Conservation (phyloP, 352 stramenopile species). For the Globisporangium echinulatum region DNA sequence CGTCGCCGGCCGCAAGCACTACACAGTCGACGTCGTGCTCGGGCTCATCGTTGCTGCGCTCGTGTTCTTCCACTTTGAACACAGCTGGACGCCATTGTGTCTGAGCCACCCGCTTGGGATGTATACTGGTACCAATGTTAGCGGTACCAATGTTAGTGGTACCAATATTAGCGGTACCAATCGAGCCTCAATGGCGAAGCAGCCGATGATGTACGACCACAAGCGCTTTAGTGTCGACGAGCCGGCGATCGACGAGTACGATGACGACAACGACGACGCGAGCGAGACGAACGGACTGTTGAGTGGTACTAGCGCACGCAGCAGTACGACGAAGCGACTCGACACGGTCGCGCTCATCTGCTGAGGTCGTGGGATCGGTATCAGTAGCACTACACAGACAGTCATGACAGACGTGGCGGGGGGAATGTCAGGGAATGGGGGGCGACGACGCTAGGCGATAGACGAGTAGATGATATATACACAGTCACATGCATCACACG, state of each 20-base stretch:
- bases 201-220: constrained; percentile 13
- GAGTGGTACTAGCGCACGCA: not conserved
- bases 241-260: constrained; percentile 31
- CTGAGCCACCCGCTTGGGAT: constrained; percentile 22
- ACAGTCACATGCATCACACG: too few relatives aligned
- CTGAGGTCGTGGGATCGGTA: constrained; percentile 10
- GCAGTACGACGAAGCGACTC: constrained; percentile 13
- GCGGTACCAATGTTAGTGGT: not conserved
- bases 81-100: constrained; percentile 58
- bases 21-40: constrained; percentile 74
- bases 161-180: not conserved
- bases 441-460: not conserved
- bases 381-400: not conserved
- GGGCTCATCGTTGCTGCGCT: constrained; percentile 55
- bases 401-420: not conserved
- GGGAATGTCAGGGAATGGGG: not conserved
- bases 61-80: constrained; percentile 78
- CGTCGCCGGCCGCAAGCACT: constrained; percentile 66
- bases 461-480: not conserved
- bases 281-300: constrained; percentile 12
- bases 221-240: constrained; percentile 58
- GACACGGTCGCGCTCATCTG: constrained; percentile 42
- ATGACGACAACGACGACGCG: constrained; percentile 19
- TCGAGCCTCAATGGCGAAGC: too few relatives aligned
- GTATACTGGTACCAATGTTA: not conserved